Evolutionary conservation across 1,284 basidiomycete species (phyloP), one percentile per base, ranked within the genome.

Genomic region (Gymnopus androsaceus): DNA sequence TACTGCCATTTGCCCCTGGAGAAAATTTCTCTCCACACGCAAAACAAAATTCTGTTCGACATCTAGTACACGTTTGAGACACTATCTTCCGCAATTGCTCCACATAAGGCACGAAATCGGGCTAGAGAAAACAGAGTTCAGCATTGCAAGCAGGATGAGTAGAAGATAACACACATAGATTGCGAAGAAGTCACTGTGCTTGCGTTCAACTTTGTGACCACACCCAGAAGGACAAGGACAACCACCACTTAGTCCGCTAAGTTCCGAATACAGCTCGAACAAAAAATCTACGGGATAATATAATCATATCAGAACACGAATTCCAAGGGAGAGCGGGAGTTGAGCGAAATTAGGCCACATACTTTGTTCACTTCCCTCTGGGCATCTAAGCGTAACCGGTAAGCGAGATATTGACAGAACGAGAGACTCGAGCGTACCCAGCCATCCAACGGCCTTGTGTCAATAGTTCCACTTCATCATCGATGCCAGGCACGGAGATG

Each of bases 381-480:
- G n/a, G n/a, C n/a, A n/a, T n/a, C n/a, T n/a, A n/a, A n/a, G n/a
- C n/a, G n/a, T n/a, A n/a, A n/a, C n/a, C n/a, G n/a, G n/a, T n/a
- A n/a, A n/a, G n/a, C n/a, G n/a, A n/a, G n/a, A n/a, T n/a, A n/a
- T n/a, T n/a, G n/a, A n/a, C n/a, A n/a, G n/a, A n/a, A n/a, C n/a
- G n/a, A n/a, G n/a, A n/a, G n/a, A n/a, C n/a, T n/a, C n/a, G n/a
- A 0, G 94, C 92, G 70, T 94, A 95, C 8, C 94, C 94, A 68
- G 91, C 93, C 94, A 95, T 95, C 93, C 93, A 96, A 66, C 93
- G 87, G n/a, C 90, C 90, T 69, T 91, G 89, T 21, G 87, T 87
- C 81, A 95, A 84, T 37, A 94, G 72, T 56, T 82, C 83, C 23
- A 88, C 77, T 15, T 71, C 69, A 59, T 82, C 78, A 47, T 70